Conservation (phyloP, 352 stramenopile species). For the Phytophthora aleatoria region DNA sequence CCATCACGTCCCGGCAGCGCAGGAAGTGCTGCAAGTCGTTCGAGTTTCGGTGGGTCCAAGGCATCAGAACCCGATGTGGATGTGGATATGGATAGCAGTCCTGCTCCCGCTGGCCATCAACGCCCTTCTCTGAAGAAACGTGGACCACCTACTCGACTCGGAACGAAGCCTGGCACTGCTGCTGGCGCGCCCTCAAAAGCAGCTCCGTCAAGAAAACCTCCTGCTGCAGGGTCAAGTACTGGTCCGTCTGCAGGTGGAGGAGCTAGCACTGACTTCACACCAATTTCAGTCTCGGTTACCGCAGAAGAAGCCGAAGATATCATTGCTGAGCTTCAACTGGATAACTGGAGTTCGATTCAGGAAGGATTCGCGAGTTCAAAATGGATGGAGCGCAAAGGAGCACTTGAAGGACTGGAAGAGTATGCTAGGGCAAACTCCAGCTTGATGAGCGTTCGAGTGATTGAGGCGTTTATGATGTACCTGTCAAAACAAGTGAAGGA, state of each 20-base stretch:
- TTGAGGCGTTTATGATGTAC: slow-evolving; percentile 81
- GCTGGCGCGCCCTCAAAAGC: slow-evolving; percentile 30
- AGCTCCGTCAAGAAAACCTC: slow-evolving; percentile 34
- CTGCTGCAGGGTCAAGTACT: slow-evolving; percentile 10
- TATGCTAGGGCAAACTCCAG: slow-evolving; percentile 56
- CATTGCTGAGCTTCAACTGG: slow-evolving; percentile 62
- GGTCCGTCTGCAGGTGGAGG: slow-evolving; percentile 19
- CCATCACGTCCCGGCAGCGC: slow-evolving; percentile 38
- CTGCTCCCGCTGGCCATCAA: slow-evolving; percentile 15
- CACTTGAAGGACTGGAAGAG: slow-evolving; percentile 73
- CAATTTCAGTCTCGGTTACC: slow-evolving; percentile 64
- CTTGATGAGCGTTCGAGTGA: slow-evolving; percentile 60
- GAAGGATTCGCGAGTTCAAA: slow-evolving; percentile 74
- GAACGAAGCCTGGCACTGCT: slow-evolving; percentile 41
- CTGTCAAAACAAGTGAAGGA: slow-evolving; percentile 80
- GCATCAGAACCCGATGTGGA: slow-evolving; percentile 28
- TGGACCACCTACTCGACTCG: slow-evolving; percentile 55
- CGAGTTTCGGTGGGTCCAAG: slow-evolving; percentile 23
- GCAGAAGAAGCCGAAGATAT: slow-evolving; percentile 72
- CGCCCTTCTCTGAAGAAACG: slow-evolving; percentile 49
- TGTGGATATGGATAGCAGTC: slow-evolving; percentile 36
- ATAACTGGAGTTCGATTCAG: slow-evolving; percentile 55
- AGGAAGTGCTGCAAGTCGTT: slow-evolving; percentile 31
- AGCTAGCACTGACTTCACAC: slow-evolving; percentile 59
- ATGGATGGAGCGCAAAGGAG: slow-evolving; percentile 83